phyloP scores from a whole-genome alignment of 176 grass and related monocot genomes.

The barley (Hordeum vulgare) region MorexV3_pseudomolecules_assembly NC_058519.1:36263469-36263968 shows the following conservation, averaged over 20 bases:
- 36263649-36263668: neutral
- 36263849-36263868: neutral
- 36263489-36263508: neutral
- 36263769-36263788: neutral
- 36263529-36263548: neutral
- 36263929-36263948: neutral
- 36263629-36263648: neutral
- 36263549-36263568: neutral
- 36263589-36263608: too few species aligned
- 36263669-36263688: neutral
- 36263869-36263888: neutral
- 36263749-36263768: neutral
- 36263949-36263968: neutral
- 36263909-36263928: neutral
- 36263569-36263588: neutral
- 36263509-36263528: neutral
- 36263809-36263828: neutral
- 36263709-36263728: neutral
- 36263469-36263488: too few species aligned
- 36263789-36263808: neutral
- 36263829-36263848: neutral
- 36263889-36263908: neutral
- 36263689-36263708: neutral
- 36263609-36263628: neutral
- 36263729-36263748: neutral